Percentiles rank a stretch among this genome's conserved stretches.
Conservation (phyloP, 1,139 yeast genomes). For the Blastobotrys illinoisensis region DNA sequence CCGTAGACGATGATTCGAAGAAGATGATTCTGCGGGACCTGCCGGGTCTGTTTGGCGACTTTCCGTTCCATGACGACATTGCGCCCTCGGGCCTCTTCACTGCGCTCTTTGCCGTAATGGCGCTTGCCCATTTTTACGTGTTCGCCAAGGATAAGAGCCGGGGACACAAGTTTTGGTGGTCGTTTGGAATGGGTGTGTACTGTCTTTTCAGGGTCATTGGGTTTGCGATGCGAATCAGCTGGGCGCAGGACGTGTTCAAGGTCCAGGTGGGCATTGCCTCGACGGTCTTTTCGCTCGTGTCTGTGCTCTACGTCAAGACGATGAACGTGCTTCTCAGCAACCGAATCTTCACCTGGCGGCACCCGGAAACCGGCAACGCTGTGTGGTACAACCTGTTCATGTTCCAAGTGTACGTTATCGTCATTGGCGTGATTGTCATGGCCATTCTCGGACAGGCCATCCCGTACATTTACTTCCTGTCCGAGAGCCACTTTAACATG, state of each 20-base stretch:
- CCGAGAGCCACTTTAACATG: conserved; percentile 41
- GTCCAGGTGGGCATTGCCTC: conserved; percentile 54
- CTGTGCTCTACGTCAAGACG: conserved; percentile 39
- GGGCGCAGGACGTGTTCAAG: conserved; percentile 47
- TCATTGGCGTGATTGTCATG: conserved; percentile 55
- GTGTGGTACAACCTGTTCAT: conserved; percentile 50
- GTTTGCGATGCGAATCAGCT: conserved; percentile 52
- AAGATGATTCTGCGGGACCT: conserved; percentile 27
- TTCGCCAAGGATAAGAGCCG: conserved; percentile 48
- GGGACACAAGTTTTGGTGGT: conserved; percentile 61
- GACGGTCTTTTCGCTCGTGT: conserved; percentile 51
- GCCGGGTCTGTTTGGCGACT: conserved; percentile 59
- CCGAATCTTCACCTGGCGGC: conserved; percentile 76
- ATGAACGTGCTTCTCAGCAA: conserved; percentile 65
- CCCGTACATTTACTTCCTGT: conserved; percentile 57
- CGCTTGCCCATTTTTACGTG: conserved; percentile 44
- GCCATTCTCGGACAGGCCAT: conserved; percentile 62
- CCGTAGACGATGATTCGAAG: conserved; percentile 7
- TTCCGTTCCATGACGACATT: conserved; percentile 50
- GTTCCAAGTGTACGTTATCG: conserved; percentile 49
- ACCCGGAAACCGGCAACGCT: conserved; percentile 67
- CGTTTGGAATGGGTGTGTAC: conserved; percentile 52
- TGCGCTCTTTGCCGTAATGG: conserved; percentile 48
- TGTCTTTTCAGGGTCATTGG: conserved; percentile 53
- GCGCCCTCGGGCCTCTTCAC: conserved; percentile 60